A percentile compares a stretch with the other conserved stretches of the same genome.
These are phyloP conservation scores for Starmera stellimalicola DNA, from an alignment of 1,139 yeast genomes.

Conservation along the genomic window DNA sequence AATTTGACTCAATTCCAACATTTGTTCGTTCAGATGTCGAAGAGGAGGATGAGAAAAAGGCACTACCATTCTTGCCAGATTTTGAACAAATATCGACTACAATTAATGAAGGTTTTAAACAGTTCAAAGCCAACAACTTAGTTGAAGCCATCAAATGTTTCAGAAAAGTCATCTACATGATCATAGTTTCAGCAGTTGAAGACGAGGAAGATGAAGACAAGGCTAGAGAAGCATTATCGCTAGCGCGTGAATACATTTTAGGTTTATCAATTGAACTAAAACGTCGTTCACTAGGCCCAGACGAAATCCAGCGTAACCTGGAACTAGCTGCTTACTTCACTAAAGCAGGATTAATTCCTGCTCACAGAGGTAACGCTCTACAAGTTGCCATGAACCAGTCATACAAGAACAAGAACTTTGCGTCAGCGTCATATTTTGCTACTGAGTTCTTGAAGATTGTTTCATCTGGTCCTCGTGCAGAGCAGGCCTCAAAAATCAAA, in stretches of 20 bases:
- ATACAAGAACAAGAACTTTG: conserved; percentile 78
- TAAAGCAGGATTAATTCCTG: conserved; percentile 67
- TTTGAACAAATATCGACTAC: conserved; percentile 55
- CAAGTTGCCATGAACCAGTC: conserved; percentile 94
- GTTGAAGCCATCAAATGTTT: conserved; percentile 72
- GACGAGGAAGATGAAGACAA: conserved; percentile 68
- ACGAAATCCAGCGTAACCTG: conserved; percentile 72
- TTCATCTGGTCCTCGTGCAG: conserved; percentile 71
- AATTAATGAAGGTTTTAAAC: conserved; percentile 69
- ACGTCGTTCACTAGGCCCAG: conserved; percentile 69
- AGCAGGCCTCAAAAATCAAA: conserved; percentile 79
- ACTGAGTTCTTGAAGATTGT: conserved; percentile 64
- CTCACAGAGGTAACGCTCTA: conserved; percentile 79
- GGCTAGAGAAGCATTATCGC: conserved; percentile 59
- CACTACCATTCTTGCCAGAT: conserved; percentile 68
- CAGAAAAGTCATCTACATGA: conserved; percentile 70
- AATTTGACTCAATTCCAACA: conserved; percentile 59
- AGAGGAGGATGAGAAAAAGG: conserved; percentile 39
- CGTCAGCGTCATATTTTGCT: conserved; percentile 88
- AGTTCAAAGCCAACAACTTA: conserved; percentile 75
- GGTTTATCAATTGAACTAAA: conserved; percentile 86
- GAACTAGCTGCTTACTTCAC: conserved; percentile 97
- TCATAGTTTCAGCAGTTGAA: conserved; percentile 63
- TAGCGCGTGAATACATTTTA: conserved; percentile 83
- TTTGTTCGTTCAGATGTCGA: conserved; percentile 63